Evolutionary conservation across 306 rosid genomes (phyloP), one percentile per base, ranked within the genome.

Genomic region (Malus sylvestris): DNA sequence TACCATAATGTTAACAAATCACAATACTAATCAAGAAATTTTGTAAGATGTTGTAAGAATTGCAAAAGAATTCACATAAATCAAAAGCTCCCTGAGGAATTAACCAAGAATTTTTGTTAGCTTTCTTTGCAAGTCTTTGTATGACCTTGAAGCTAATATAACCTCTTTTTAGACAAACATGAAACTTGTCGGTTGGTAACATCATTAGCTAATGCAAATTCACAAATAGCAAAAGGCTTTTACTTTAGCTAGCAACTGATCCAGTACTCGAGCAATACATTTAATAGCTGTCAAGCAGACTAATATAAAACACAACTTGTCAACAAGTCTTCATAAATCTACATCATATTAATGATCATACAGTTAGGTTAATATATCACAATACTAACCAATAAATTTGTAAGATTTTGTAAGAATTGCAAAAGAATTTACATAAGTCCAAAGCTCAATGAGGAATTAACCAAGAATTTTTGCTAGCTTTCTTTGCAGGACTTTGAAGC

Each of bases 21-120:
- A 32, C 5, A 32, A 32, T 32, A 32, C 33, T 32, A 4, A 32
- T 4, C 33, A 32, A 4, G 33, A 32, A 32, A 32, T 32, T 32
- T 32, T 32, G 33, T 32, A 32, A 76, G 97, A 95, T 77, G 90
- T 95, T 40, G 98, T 95, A 63, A 95, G 93, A 73, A 95, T 87
- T 64, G 86, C 86, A 78, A 95, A 95, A 72, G 92, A 89, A 76
- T 72, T 86, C 67, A 92, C 86, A 82, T 73, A 84, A 63, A 95
- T 85, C 64, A 96, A 95, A 76, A 95, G 97, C 86, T 95, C 98
- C 98, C 98, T 95, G 87, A 79, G 77, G 67, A 75, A 79, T 74
- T 23, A 42, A 79, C 70, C 79, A 77, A 42, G 67, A 77, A 76
- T 67, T 11, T 65, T 45, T 0, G 51, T 45, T 30, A 80, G 74